Evolutionary conservation across 768 basidiomycete genomes (phyloP), one percentile per base, ranked within the genome.

Genomic region (Auricularia auricula-judae): DNA sequence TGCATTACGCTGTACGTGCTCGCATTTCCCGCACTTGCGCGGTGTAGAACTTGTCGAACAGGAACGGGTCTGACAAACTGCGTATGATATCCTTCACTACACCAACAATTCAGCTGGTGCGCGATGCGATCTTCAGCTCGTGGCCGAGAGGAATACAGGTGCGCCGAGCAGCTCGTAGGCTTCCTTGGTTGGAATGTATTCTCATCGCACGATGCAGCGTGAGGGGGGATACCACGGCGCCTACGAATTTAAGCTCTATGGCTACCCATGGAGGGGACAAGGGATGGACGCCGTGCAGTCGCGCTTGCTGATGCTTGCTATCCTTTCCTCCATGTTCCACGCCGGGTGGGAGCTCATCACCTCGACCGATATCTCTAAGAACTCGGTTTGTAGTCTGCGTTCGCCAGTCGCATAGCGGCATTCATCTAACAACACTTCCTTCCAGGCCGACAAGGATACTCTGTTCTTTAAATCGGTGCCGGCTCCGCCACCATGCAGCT

Each of bases 321-420:
- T 74, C 35, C 65, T 72, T 10, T 66, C 70, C 39, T 68, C 68
- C 4, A 66, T 74, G 0, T 65, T 70, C 36, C 62, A 66, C 4
- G 63, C 65, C 14, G 73, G 73, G 34, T 74, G 71, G 71, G 66
- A 70, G 53, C 60, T 74, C 2, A 36, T 65, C 39, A 62, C 66
- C 39, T 64, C 70, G 4, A 66, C 67, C 42, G 73, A 73, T 60
- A 65, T 74, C 18, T 68, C 72, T 47, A 72, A 72, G 61, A 59
- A 59, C 23, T 12, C 23, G 18, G 56, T 59, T 12, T 23, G 47
- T 18, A 5, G 11, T 18, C 5, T 18, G 29, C 29, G 29, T 29
- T 29, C 29, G 18, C 43, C 2, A 44, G 1, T 18, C 43, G 18
- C 11, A 44, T 44, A 1, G 10, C 43, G 70, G 70, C 61, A 65